Evolutionary conservation across 139 green algal species (phyloP).

Genomic region (Closterium sp.): DNA sequence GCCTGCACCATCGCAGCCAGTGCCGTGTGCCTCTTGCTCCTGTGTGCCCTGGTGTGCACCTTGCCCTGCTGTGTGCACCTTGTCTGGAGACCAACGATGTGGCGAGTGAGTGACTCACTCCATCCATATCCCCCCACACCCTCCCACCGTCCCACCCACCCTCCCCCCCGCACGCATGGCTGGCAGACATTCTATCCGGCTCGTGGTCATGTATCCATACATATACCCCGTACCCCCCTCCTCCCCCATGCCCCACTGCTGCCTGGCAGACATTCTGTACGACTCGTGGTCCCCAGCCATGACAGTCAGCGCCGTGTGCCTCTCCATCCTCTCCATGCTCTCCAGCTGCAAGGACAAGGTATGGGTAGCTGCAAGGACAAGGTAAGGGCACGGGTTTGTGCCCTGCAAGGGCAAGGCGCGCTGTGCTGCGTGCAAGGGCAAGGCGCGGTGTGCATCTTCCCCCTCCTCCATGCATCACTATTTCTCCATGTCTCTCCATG

Average conservation of each 20-base stretch:
- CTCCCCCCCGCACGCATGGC: background rate
- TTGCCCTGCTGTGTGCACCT: too few relatives aligned
- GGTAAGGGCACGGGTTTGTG: too few relatives aligned
- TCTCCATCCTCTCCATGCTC: slow-evolving; percentile 81
- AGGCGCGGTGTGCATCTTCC: too few relatives aligned
- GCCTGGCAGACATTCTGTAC: slow-evolving; percentile 76
- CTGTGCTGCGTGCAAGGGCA: too few relatives aligned
- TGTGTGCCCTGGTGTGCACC: background rate
- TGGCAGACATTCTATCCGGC: background rate
- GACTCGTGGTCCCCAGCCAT: slow-evolving; percentile 84
- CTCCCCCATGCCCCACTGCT: background rate
- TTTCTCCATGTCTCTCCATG: background rate
- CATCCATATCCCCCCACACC: background rate
- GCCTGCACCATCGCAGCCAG: too few relatives aligned
- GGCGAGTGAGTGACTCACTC: too few relatives aligned
- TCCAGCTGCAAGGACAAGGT: slow-evolving; percentile 72
- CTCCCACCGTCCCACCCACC: too few relatives aligned
- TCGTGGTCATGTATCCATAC: background rate
- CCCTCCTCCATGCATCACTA: background rate
- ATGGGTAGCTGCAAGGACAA: background rate
- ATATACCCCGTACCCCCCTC: background rate
- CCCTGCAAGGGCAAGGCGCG: too few relatives aligned
- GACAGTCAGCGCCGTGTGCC: slow-evolving; percentile 66
- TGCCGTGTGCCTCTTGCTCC: too few relatives aligned
- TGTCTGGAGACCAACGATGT: too few relatives aligned